Percentiles rank a stretch among this genome's conserved stretches.
Conservation (phyloP, 768 basidiomycete genomes). For the Amanita brunnescens region DNA sequence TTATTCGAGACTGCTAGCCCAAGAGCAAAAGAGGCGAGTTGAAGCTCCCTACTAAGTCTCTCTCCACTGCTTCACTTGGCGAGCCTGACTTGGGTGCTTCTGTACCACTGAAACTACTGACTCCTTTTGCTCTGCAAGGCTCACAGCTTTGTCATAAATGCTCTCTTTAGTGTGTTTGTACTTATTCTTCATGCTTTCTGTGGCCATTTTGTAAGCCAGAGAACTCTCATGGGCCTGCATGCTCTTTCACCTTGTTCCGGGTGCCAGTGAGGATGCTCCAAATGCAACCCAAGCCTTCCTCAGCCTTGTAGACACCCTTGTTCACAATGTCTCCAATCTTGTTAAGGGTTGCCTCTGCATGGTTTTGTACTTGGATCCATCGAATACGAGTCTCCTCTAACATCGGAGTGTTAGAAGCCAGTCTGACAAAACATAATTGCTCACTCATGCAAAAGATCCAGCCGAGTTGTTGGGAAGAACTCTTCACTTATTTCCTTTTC, state of each 20-base stretch:
- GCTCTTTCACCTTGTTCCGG: slow-evolving; percentile 22
- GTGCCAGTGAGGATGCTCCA: slow-evolving; percentile 37
- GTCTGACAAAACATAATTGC: slow-evolving; percentile 7
- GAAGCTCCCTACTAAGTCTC: slow-evolving; percentile 33
- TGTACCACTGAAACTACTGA: slow-evolving; percentile 19
- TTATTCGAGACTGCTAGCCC: too few species aligned
- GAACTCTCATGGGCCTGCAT: slow-evolving; percentile 13
- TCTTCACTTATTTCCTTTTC: slow-evolving; percentile 66
- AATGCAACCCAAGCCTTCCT: slow-evolving; percentile 59
- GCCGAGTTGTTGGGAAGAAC: slow-evolving; percentile 53
- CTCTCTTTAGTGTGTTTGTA: slow-evolving; percentile 17
- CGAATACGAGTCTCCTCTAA: slow-evolving; percentile 72
- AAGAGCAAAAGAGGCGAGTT: background rate
- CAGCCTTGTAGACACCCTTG: slow-evolving; percentile 59
- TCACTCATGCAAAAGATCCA: slow-evolving; percentile 64
- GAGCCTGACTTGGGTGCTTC: slow-evolving; percentile 13
- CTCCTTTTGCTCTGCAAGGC: slow-evolving; percentile 17
- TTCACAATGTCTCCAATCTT: slow-evolving; percentile 61
- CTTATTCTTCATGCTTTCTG: slow-evolving; percentile 11
- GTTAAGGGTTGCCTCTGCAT: slow-evolving; percentile 47
- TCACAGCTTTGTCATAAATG: slow-evolving; percentile 16
- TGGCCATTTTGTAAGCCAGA: background rate
- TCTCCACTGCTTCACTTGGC: slow-evolving; percentile 32
- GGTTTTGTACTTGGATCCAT: slow-evolving; percentile 59
- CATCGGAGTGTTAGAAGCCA: background rate